These are phyloP conservation scores for Aegilops sharonensis DNA, from an alignment of 176 grass and related monocot species.

Conservation along the genomic window DNA sequence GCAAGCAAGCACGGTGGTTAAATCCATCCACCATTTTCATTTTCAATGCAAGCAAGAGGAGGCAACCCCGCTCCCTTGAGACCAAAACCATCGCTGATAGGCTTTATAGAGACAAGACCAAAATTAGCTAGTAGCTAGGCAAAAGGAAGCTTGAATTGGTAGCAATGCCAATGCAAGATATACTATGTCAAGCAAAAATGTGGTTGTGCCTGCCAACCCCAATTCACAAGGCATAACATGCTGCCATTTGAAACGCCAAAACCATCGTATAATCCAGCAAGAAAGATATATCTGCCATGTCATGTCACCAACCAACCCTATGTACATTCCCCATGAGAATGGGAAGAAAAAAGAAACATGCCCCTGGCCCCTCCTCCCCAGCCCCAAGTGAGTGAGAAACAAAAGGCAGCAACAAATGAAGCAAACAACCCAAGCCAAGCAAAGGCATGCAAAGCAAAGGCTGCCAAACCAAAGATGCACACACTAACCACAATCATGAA, in stretches of 20 bases:
- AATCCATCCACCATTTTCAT: neutral
- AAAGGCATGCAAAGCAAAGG: constrained; percentile 30
- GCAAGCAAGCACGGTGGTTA: constrained; percentile 21
- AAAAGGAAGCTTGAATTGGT: constrained; percentile 23
- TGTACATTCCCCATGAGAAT: neutral
- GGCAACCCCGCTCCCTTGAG: constrained; percentile 32
- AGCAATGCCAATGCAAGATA: constrained; percentile 35
- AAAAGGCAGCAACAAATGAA: constrained; percentile 16
- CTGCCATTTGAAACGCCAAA: neutral
- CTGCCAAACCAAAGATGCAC: constrained; percentile 6
- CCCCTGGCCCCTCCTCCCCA: neutral
- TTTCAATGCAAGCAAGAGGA: neutral
- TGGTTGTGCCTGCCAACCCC: constrained; percentile 9
- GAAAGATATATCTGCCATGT: neutral
- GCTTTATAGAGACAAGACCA: neutral
- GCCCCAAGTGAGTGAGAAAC: neutral
- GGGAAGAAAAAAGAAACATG: neutral
- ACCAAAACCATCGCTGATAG: constrained; percentile 25
- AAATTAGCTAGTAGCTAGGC: constrained; percentile 22
- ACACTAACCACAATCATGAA: constrained; percentile 54
- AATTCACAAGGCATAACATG: neutral
- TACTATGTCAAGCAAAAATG: neutral
- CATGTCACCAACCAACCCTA: constrained; percentile 33
- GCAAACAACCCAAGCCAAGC: constrained; percentile 35
- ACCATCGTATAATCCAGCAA: neutral